Conservation (phyloP, 306 rosid genomes). For the Rosa rugosa region DNA sequence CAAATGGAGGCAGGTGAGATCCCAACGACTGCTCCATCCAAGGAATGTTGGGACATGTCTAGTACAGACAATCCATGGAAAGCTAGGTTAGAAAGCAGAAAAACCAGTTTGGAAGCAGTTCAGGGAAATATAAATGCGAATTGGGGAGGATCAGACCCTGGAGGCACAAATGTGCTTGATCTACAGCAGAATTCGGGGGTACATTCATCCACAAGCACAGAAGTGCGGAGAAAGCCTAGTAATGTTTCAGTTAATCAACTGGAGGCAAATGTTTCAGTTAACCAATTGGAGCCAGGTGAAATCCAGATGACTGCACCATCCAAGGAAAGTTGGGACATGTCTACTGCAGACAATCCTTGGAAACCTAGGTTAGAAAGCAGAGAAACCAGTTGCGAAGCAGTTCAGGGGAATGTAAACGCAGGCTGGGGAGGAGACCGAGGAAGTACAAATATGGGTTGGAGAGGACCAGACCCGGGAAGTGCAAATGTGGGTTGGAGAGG, state of each 20-base stretch:
- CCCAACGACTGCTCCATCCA: constrained; percentile 40
- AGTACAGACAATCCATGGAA: constrained; percentile 57
- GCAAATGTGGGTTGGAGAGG: constrained; percentile 48
- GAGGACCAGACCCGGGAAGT: constrained; percentile 41
- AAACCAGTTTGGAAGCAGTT: constrained; percentile 47
- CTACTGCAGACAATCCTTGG: constrained; percentile 52
- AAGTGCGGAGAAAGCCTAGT: neutral
- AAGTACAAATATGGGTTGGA: constrained; percentile 44
- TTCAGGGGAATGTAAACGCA: constrained; percentile 42
- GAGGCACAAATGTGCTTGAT: constrained; percentile 25
- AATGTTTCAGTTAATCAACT: neutral
- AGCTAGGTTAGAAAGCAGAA: constrained; percentile 50
- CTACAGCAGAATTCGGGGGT: neutral
- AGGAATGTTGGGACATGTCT: constrained; percentile 50
- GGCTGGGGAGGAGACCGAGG: constrained; percentile 46
- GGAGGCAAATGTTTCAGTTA: neutral
- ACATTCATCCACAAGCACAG: neutral
- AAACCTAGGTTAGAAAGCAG: constrained; percentile 54
- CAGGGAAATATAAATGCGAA: constrained; percentile 41
- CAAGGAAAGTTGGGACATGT: constrained; percentile 46
- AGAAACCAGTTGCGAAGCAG: constrained; percentile 47
- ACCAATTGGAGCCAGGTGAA: constrained; percentile 22
- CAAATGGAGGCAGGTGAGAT: constrained; percentile 50
- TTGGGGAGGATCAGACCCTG: constrained; percentile 45
- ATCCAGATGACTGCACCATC: constrained; percentile 41